Conservation (phyloP, 208 protist genomes). For the Trypanosoma grayi region DNA sequence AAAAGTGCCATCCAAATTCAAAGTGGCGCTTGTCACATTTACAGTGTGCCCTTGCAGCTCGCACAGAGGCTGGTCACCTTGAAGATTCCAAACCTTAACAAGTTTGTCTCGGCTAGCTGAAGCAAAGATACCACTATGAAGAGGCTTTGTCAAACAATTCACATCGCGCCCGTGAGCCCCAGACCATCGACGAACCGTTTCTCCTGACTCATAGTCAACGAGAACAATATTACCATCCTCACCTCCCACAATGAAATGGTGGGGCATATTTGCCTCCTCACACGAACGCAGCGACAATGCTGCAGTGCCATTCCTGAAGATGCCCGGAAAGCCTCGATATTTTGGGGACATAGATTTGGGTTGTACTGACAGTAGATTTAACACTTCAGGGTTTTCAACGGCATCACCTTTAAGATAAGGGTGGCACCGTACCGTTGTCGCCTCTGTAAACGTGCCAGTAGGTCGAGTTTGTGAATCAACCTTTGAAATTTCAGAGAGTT, state of each 20-base stretch:
- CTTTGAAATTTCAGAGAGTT: too few species aligned
- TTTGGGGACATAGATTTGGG: conserved; percentile 20
- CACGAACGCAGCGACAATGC: conserved; percentile 60
- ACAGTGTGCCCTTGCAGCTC: conserved; percentile 55
- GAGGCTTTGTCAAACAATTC: conserved; percentile 54
- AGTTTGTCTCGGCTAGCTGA: conserved; percentile 57
- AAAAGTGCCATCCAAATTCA: conserved; percentile 25
- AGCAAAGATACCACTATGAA: conserved; percentile 40
- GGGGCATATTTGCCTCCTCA: conserved; percentile 34
- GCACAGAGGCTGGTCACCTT: conserved; percentile 30
- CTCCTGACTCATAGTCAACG: conserved; percentile 64
- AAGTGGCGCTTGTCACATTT: conserved; percentile 51
- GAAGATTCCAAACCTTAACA: conserved; percentile 65
- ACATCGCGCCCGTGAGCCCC: conserved; percentile 55
- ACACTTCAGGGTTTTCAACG: background rate
- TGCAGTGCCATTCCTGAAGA: conserved; percentile 33
- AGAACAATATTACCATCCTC: conserved; percentile 61
- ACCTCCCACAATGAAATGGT: conserved; percentile 46
- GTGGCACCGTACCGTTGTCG: background rate
- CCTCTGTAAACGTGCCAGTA: too few species aligned
- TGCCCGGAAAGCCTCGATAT: conserved; percentile 52
- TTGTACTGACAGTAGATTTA: background rate
- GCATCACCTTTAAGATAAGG: background rate
- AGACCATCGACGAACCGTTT: conserved; percentile 51
- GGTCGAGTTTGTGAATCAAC: too few species aligned